Evolutionary conservation across 1,284 basidiomycete genomes (phyloP).

Genomic region (Austroboletus sp.): DNA sequence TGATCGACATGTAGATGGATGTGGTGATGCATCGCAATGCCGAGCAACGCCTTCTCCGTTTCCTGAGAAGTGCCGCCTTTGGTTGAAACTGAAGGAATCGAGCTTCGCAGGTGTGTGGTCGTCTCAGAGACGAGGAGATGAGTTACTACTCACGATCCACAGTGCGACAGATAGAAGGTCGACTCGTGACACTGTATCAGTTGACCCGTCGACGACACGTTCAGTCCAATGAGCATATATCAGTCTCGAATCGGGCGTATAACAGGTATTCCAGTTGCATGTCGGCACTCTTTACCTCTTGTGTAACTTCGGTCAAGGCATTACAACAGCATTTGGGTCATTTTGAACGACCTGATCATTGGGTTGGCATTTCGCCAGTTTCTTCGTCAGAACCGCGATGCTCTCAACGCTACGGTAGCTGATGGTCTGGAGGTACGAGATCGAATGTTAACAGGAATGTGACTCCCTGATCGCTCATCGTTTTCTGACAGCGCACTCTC

Average conservation of each 20-base stretch:
- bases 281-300: neutral
- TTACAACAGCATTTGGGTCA: conserved; percentile 87
- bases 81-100: conserved; percentile 14
- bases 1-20: conserved; percentile 4
- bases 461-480: neutral
- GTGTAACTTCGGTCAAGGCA: conserved; percentile 48
- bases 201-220: conserved; percentile 36
- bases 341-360: conserved; percentile 84
- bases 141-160: neutral
- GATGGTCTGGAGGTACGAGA: conserved; percentile 38
- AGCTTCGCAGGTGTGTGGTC: conserved; percentile 25
- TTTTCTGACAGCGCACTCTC: conserved; percentile 35
- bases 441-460: neutral
- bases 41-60: neutral
- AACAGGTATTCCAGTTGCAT: conserved; percentile 46
- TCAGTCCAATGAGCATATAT: conserved; percentile 7
- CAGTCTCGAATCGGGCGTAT: conserved; percentile 40
- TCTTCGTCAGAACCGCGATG: conserved; percentile 54
- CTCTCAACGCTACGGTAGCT: conserved; percentile 38
- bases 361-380: conserved; percentile 67
- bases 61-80: neutral
- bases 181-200: conserved; percentile 40
- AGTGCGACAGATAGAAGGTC: conserved; percentile 48
- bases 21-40: neutral
- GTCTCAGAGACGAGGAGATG: neutral